Evolutionary conservation across 1,139 yeast genomes (phyloP).

Genomic region (Nakaseomyces glabratus): DNA sequence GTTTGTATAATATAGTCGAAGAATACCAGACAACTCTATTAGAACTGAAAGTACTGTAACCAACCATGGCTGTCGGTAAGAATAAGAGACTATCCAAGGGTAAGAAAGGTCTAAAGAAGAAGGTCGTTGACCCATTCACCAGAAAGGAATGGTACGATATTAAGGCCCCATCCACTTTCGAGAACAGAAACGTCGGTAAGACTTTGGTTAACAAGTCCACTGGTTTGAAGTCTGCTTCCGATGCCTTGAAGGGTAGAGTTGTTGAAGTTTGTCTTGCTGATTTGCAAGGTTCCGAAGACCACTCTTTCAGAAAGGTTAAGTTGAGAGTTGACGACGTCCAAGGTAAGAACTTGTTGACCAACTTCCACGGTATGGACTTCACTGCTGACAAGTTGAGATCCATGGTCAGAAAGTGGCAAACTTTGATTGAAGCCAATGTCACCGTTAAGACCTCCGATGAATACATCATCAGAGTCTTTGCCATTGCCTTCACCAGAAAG

Average conservation of each 20-base stretch:
- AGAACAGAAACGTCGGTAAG: constrained; percentile 91
- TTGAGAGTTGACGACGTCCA: constrained; percentile 90
- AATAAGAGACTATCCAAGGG: constrained; percentile 95
- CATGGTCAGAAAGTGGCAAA: constrained; percentile 89
- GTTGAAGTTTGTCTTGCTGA: constrained; percentile 83
- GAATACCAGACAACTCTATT: no score
- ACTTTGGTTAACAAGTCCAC: constrained; percentile 89
- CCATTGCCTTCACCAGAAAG: constrained; percentile 90
- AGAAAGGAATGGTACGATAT: constrained; percentile 92
- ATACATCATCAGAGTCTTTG: constrained; percentile 79
- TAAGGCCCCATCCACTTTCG: constrained; percentile 92
- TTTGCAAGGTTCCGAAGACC: constrained; percentile 88
- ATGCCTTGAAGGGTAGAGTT: constrained; percentile 85
- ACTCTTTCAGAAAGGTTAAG: constrained; percentile 81
- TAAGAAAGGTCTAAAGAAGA: constrained; percentile 93
- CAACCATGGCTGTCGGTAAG: constrained; percentile 88
- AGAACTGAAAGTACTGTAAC: no score
- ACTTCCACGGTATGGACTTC: constrained; percentile 93
- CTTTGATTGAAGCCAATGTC: constrained; percentile 83
- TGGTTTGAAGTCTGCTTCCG: constrained; percentile 89
- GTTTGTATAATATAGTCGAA: no score
- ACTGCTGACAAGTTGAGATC: constrained; percentile 87
- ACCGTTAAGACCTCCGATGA: constrained; percentile 89
- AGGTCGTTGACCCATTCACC: constrained; percentile 92
- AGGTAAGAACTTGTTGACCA: constrained; percentile 86